Base-by-base conservation (phyloP, 2,329 filamentous ascomycete genomes). In the Didymella glomerata region DNA sequence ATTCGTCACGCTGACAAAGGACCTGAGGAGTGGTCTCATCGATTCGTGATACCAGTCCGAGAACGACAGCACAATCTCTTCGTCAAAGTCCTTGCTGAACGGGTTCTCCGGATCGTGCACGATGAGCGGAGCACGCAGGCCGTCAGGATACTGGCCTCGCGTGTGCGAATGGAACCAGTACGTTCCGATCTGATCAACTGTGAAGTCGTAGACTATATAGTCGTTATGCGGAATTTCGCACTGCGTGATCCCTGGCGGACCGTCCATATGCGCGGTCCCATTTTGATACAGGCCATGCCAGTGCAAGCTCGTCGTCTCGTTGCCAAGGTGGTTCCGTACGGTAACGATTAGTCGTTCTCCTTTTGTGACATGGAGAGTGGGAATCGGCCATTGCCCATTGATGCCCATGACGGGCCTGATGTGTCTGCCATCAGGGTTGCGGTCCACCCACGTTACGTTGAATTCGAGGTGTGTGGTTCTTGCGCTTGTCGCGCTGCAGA, bases 221-320 rank as follows among this genome's bases (percentile, higher is more conserved):
- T 80, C 77, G 0, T 85, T 85, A 1, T 89, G 85, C 0, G 86
- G 81, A 52, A 92, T 88, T 1, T 64, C 63, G 36, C 72, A 73
- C 28, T 74, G 89, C 0, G 86, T 88, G 4, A 90, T 81, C 42
- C 86, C 88, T 0, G 85, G 81, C 1, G 88, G 84, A 0, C 90
- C 90, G 68, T 93, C 90, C 87, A 91, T 90, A 57, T 82, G 82
- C 61, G 87, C 90, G 0, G 89, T 90, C 10, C 88, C 89, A 63
- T 90, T 90, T 69, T 92, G 89, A 69, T 86, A 91, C 62, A 93
- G 82, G 16, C 90, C 90, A 66, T 93, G 90, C 76, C 90, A 93
- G 71, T 93, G 90, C 4, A 93, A 81, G 27, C 83, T 84, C 11
- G 88, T 89, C 11, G 83, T 84, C 64, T 84, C 73, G 63, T 91